Percentiles rank a stretch among this genome's conserved stretches.
phyloP scores from a whole-genome alignment of 305 asterid species.

The Rubia balearica region DNA sequence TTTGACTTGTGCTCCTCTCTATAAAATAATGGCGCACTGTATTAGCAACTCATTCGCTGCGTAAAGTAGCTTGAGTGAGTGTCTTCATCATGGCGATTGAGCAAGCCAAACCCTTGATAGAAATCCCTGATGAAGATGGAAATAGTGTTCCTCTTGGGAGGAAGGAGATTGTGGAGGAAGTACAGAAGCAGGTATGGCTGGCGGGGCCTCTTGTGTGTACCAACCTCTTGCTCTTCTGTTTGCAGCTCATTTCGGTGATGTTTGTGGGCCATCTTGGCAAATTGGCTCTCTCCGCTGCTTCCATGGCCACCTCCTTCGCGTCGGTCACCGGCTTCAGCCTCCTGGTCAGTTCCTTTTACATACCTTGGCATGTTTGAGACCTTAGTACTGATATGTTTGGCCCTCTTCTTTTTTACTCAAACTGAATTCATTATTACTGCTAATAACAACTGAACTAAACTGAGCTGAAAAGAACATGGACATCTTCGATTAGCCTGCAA shows the following conservation, averaged over 20 bases:
- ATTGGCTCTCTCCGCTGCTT: conserved; percentile 62
- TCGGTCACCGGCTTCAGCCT: conserved; percentile 76
- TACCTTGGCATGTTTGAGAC: background rate
- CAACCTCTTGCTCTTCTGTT: conserved; percentile 42
- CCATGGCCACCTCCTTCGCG: conserved; percentile 79
- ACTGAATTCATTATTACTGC: no score
- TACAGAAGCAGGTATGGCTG: conserved; percentile 59
- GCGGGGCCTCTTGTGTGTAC: conserved; percentile 65
- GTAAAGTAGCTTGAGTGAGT: background rate
- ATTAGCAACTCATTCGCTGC: no score
- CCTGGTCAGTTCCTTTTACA: conserved; percentile 33
- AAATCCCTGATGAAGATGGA: background rate
- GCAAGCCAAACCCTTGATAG: conserved; percentile 1
- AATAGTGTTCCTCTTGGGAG: conserved; percentile 2
- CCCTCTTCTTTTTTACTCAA: background rate
- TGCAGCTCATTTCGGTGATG: conserved; percentile 72
- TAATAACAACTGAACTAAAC: background rate
- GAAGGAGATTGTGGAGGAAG: conserved; percentile 39
- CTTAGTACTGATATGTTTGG: background rate
- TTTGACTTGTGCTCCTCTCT: background rate
- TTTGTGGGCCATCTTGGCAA: conserved; percentile 86
- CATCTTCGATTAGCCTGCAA: background rate
- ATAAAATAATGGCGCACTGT: background rate
- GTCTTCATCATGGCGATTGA: background rate
- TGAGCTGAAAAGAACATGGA: background rate